Evolutionary conservation across 768 basidiomycete species (phyloP), one percentile per base, ranked within the genome.

Genomic region (Boletus tylopilopsis): DNA sequence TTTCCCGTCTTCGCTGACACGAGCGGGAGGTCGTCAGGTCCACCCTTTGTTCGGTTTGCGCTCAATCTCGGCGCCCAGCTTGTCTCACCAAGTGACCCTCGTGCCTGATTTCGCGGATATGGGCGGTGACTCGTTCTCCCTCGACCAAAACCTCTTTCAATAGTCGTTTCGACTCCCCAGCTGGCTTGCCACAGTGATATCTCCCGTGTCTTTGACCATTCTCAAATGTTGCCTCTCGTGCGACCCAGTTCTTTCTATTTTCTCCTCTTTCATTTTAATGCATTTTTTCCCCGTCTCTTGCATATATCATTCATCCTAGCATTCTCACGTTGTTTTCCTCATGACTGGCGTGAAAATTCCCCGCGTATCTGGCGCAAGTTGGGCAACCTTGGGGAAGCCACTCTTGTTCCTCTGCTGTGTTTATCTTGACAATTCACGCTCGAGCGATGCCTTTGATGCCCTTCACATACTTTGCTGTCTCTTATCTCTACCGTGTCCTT

Each of bases 71-170:
- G 73, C 76, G 42, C 67, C 68, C 43, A 73, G 71, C 58, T 65
- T 64, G 54, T 63, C 48, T 24, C 33, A 51, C 43, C 58, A 43
- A 29, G 63, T 27, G 53, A 50, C 51, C 66, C 60, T 48, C 69
- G 72, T 54, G 65, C 71, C 54, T 63, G 73, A 76, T 37, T 75
- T 79, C 51, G 75, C 74, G 43, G 67, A 68, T 27, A 54, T 68
- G 49, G 67, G 67, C 16, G 66, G 64, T 8, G 58, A 58, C 25
- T 68, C 71, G 33, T 71, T 77, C 44, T 73, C 72, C 30, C 72
- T 73, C 33, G 61, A 74, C 25, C 76, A 76, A 52, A 68, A 72
- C 47, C 71, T 82, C 54, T 73, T 77, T 62, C 77, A 76, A 59
- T 82, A 64, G 74, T 53, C 46, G 52, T 49, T 58, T 45, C 22